Percentiles rank a stretch among this genome's conserved stretches.
Conservation (phyloP, 2,329 filamentous ascomycete species). For the Aspergillus fischeri region DNA sequence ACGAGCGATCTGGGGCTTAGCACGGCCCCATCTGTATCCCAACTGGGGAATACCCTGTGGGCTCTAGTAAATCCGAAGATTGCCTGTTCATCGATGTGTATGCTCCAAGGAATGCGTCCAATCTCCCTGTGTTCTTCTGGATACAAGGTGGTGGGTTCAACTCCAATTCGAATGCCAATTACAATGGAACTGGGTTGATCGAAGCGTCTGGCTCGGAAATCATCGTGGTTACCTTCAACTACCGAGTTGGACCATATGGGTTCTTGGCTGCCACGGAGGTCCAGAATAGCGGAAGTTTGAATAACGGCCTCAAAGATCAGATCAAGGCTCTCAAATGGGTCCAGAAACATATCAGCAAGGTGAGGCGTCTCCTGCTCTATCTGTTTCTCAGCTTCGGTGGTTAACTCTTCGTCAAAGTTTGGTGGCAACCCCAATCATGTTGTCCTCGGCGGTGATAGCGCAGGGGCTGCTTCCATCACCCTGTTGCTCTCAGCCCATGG, state of each 20-base stretch:
- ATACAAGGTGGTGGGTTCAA: conserved; percentile 63
- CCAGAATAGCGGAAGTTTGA: conserved; percentile 49
- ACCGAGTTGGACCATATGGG: conserved; percentile 69
- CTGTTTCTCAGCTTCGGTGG: neutral
- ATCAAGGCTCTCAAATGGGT: conserved; percentile 67
- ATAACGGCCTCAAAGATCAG: conserved; percentile 69
- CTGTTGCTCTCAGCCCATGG: conserved; percentile 58
- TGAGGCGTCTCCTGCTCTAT: conserved; percentile 17
- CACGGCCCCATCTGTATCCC: conserved; percentile 59
- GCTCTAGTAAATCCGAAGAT: conserved; percentile 43
- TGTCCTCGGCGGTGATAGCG: conserved; percentile 64
- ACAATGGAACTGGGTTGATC: conserved; percentile 60
- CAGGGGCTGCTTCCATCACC: conserved; percentile 61
- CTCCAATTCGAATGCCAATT: conserved; percentile 54
- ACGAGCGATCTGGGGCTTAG: conserved; percentile 17
- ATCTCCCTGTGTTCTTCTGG: conserved; percentile 61
- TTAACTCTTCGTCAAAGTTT: conserved; percentile 45
- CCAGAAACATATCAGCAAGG: conserved; percentile 56
- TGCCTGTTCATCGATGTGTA: conserved; percentile 43
- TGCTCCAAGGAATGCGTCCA: conserved; percentile 38
- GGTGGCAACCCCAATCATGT: conserved; percentile 67
- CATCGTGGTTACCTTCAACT: conserved; percentile 69
- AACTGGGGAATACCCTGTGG: conserved; percentile 61
- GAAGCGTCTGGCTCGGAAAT: conserved; percentile 57
- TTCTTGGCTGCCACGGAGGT: conserved; percentile 63